Evolutionary conservation across 371 early-diverging fungal genomes (phyloP).

Genomic region (Lichtheimia hyalospora): DNA sequence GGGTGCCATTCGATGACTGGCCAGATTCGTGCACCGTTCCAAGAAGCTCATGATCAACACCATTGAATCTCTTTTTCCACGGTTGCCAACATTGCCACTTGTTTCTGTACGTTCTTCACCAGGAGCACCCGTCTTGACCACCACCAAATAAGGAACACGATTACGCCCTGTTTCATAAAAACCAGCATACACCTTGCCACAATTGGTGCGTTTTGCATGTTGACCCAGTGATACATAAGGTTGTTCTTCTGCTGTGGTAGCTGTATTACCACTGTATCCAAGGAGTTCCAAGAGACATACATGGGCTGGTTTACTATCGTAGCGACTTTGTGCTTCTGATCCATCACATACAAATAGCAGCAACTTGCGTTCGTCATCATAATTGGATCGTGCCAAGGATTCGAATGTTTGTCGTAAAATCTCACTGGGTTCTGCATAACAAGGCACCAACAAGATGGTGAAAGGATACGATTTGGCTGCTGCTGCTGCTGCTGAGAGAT

Average conservation of each 20-base stretch:
- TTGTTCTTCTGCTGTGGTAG: conserved; percentile 35
- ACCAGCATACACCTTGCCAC: conserved; percentile 46
- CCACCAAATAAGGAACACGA: conserved; percentile 47
- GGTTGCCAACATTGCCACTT: conserved; percentile 28
- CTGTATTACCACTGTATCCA: conserved; percentile 29
- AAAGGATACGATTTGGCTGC: conserved; percentile 22
- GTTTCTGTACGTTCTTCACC: conserved; percentile 14
- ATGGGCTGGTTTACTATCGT: conserved; percentile 33
- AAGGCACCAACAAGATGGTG: conserved; percentile 45
- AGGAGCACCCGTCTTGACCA: conserved; percentile 44
- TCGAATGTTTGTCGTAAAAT: conserved; percentile 48
- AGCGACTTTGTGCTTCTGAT: conserved; percentile 15
- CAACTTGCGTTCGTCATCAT: conserved; percentile 49
- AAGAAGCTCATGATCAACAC: conserved; percentile 40
- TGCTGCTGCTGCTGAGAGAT: conserved; percentile 13
- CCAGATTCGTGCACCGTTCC: conserved; percentile 48
- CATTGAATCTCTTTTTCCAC: conserved; percentile 55
- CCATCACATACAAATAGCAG: conserved; percentile 56
- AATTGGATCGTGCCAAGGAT: conserved; percentile 41
- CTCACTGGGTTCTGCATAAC: conserved; percentile 41
- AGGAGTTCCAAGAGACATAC: conserved; percentile 38
- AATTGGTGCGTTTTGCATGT: conserved; percentile 28
- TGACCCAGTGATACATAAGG: conserved; percentile 43
- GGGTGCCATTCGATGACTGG: conserved; percentile 37
- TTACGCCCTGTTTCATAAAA: conserved; percentile 50